These are phyloP conservation scores for Amanita rubescens DNA, from an alignment of 768 basidiomycete genomes.

Conservation along the genomic window DNA sequence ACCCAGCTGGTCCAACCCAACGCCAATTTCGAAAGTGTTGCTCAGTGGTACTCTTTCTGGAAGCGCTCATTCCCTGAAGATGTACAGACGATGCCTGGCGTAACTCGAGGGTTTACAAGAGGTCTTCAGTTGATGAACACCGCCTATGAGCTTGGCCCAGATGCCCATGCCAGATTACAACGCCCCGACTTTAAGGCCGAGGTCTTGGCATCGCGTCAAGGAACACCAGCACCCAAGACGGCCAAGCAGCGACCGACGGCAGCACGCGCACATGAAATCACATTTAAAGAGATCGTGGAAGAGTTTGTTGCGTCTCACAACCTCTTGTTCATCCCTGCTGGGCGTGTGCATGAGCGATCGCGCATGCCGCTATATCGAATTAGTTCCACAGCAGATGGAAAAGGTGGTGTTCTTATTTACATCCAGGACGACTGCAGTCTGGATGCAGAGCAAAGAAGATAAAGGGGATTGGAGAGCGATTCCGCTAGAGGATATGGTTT, in stretches of 20 bases:
- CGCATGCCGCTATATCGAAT: constrained; percentile 88
- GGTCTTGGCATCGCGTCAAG: constrained; percentile 24
- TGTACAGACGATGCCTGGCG: constrained; percentile 55
- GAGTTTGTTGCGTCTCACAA: constrained; percentile 82
- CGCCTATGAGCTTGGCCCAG: constrained; percentile 79
- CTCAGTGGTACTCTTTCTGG: constrained; percentile 91
- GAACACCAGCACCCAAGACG: constrained; percentile 21
- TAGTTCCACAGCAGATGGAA: constrained; percentile 70
- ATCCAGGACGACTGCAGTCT: constrained; percentile 91
- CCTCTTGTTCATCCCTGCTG: constrained; percentile 83
- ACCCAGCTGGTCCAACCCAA: constrained; percentile 91
- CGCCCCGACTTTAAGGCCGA: constrained; percentile 62
- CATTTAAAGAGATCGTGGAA: constrained; percentile 90
- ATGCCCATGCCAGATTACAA: constrained; percentile 59
- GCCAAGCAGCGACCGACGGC: constrained; percentile 30
- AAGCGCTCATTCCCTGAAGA: constrained; percentile 68
- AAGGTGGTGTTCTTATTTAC: constrained; percentile 84
- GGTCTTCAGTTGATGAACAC: constrained; percentile 93
- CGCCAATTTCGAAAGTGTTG: constrained; percentile 87
- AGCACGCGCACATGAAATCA: constrained; percentile 69
- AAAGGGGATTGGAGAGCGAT: constrained; percentile 68
- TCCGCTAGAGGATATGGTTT: constrained; percentile 83
- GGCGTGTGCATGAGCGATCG: constrained; percentile 75
- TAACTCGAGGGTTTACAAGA: constrained; percentile 75
- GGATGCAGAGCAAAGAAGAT: constrained; percentile 51